Evolutionary conservation across 2,329 filamentous ascomycete genomes (phyloP), one percentile per base, ranked within the genome.

Genomic region (Metarhizium humberi): DNA sequence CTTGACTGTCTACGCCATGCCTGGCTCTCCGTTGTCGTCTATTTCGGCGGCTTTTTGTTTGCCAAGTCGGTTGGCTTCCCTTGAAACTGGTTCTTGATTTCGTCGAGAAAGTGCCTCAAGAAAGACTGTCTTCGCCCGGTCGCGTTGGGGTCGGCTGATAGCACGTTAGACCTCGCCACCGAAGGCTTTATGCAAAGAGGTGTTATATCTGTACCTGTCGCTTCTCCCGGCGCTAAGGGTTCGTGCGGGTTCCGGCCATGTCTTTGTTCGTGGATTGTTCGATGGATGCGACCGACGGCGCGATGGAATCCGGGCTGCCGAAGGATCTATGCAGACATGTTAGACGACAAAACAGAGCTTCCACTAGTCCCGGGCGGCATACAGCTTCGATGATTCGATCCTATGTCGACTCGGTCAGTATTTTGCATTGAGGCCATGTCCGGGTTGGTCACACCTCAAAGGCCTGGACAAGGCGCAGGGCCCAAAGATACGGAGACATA

Each of bases 201-300:
- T 11, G 45, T 48, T 7, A 30, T 2, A 13, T 20, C 4, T 65
- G 5, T 67, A 77, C 75, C 73, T 36, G 78, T 79, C 2, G 79
- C 79, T 61, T 82, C 75, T 48, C 79, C 79, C 1, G 71, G 77
- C 0, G 72, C 71, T 10, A 81, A 58, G 6, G 78, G 78, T 52
- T 80, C 76, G 58, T 74, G 68, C 0, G 78, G 78, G 53, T 78
- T 70, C 29, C 76, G 73, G 10, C 79, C 79, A 58, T 81, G 59
- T 48, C 72, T 71, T 18, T 67, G 64, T 57, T 81, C 77, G 61
- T 82, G 66, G 42, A 82, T 72, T 3, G 65, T 69, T 14, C 73
- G 72, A 56, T 82, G 78, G 38, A 82, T 76, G n/a, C 73, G 71
- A 7, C 75, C 75, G 43, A 82, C 79, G 3, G 72, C 73, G 57